Conservation (phyloP, 2,329 filamentous ascomycete species). For the Calcarisporium arbuscula region DNA sequence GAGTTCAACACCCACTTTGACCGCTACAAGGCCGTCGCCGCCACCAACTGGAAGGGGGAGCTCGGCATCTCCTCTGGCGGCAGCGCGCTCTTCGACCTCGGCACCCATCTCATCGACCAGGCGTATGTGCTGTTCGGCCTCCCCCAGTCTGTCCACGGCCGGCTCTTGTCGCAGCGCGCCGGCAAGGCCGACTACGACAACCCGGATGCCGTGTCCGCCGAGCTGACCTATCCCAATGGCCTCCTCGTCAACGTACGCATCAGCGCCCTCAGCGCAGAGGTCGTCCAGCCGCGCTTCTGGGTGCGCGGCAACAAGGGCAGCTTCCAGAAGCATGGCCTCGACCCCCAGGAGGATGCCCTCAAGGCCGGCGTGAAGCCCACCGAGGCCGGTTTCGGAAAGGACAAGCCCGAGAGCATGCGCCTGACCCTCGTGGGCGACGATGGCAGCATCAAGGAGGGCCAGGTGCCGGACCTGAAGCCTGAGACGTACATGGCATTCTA, state of each 20-base stretch:
- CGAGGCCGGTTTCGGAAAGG: slow-evolving; percentile 59
- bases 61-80: slow-evolving; percentile 55
- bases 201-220: slow-evolving; percentile 54
- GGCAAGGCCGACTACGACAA: slow-evolving; percentile 39
- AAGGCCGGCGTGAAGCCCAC: slow-evolving; percentile 55
- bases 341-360: slow-evolving; percentile 71
- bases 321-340: slow-evolving; percentile 66
- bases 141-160: slow-evolving; percentile 60
- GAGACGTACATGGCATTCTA: slow-evolving; percentile 67
- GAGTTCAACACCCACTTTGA: slow-evolving; percentile 81
- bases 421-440: slow-evolving; percentile 50
- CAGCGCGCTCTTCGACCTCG: slow-evolving; percentile 67
- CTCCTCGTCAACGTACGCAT: slow-evolving; percentile 64
- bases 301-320: slow-evolving; percentile 67
- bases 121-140: slow-evolving; percentile 63
- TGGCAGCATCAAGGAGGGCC: slow-evolving; percentile 42
- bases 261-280: slow-evolving; percentile 61
- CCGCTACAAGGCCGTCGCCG: slow-evolving; percentile 56
- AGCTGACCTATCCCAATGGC: slow-evolving; percentile 59
- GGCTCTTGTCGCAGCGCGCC: slow-evolving; percentile 60
- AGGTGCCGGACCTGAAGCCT: slow-evolving; percentile 54
- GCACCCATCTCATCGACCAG: slow-evolving; percentile 72
- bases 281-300: slow-evolving; percentile 69
- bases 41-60: slow-evolving; percentile 60
- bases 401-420: slow-evolving; percentile 52